phyloP scores from a whole-genome alignment of 1,139 yeast genomes.

The Yamadazyma sp. region DNA sequence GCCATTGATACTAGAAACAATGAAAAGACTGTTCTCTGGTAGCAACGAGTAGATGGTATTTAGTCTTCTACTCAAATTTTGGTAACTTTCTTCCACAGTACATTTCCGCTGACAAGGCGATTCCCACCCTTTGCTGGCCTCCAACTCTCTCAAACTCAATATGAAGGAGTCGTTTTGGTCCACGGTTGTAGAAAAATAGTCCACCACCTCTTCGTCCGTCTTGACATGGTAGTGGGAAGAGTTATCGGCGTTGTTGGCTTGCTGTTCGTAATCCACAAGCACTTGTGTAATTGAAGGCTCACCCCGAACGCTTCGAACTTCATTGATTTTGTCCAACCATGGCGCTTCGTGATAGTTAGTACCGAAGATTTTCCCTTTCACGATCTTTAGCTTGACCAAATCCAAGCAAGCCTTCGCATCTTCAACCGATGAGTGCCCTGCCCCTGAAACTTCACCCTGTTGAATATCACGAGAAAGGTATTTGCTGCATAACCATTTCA shows the following conservation, averaged over 20 bases:
- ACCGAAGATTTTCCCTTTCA: conserved; percentile 69
- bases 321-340: conserved; percentile 27
- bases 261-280: conserved; percentile 41
- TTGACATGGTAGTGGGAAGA: conserved; percentile 36
- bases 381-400: conserved; percentile 65
- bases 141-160: conserved; percentile 60
- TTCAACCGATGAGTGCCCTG: conserved; percentile 85
- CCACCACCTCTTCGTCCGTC: conserved; percentile 61
- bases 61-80: conserved; percentile 45
- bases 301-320: conserved; percentile 8
- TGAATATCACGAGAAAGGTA: conserved; percentile 65
- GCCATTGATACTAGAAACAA: conserved; percentile 66
- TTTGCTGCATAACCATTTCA: conserved; percentile 63
- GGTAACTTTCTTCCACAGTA: conserved; percentile 23
- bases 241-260: conserved; percentile 5
- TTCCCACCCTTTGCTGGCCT: conserved; percentile 35
- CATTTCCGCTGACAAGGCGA: conserved; percentile 15
- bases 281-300: conserved; percentile 15
- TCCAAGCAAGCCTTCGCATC: conserved; percentile 84
- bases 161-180: conserved; percentile 48
- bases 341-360: conserved; percentile 38
- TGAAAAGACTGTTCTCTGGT: conserved; percentile 60
- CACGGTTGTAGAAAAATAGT: conserved; percentile 33
- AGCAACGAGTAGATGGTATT: conserved; percentile 47
- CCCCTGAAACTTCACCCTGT: conserved; percentile 42